phyloP scores from a whole-genome alignment of 441 rosid species.

The Adansonia grandidieri region DNA sequence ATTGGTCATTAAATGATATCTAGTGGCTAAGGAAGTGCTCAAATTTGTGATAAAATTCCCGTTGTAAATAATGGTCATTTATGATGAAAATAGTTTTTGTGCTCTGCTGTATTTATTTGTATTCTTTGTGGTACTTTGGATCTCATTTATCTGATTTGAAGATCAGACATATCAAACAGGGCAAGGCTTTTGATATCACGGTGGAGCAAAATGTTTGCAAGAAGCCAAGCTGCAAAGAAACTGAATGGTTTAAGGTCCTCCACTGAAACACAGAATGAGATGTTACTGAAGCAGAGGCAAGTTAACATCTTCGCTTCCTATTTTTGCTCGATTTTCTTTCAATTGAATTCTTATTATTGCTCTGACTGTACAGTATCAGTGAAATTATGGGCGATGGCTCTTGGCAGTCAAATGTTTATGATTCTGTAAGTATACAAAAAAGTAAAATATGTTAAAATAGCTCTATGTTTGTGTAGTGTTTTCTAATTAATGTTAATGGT shows the following conservation, averaged over 20 bases:
- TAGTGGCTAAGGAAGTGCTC: not conserved
- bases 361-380: constrained; percentile 64
- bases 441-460: constrained; percentile 22
- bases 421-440: constrained; percentile 54
- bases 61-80: not conserved
- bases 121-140: constrained; percentile 43
- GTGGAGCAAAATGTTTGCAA: constrained; percentile 92
- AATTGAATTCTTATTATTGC: constrained; percentile 39
- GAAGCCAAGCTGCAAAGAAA: constrained; percentile 73
- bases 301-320: constrained; percentile 36
- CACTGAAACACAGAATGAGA: constrained; percentile 64
- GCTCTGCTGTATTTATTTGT: constrained; percentile 22
- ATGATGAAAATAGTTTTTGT: constrained; percentile 14
- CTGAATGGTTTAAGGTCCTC: constrained; percentile 63
- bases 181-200: constrained; percentile 85
- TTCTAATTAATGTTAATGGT: constrained; percentile 33
- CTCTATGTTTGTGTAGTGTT: constrained; percentile 2
- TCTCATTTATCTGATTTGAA: constrained; percentile 96
- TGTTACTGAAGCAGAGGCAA: constrained; percentile 84
- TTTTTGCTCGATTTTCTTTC: constrained; percentile 22
- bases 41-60: not conserved
- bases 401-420: constrained; percentile 51
- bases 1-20: not conserved
- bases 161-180: constrained; percentile 99
- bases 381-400: constrained; percentile 80